Evolutionary conservation across 2,329 filamentous ascomycete genomes (phyloP), one percentile per base, ranked within the genome.

Genomic region (Lizonia empirigonia): DNA sequence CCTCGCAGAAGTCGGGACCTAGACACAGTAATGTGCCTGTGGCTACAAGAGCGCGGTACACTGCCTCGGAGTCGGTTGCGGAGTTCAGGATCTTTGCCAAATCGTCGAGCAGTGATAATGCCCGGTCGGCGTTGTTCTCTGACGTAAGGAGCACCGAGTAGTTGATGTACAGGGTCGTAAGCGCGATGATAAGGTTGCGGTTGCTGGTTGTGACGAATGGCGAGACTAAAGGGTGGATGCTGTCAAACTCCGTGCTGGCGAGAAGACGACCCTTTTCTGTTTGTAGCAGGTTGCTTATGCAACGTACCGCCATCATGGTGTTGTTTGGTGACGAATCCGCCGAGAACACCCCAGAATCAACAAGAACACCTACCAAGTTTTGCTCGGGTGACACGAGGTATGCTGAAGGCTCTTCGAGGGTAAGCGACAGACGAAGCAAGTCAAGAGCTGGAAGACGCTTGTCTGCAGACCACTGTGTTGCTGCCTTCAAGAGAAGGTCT

Each of bases 401-500:
- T 7, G 82, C 80, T 2, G 90, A 87, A n/a, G 85, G 83, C 1
- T 82, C 75, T 0, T 89, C 83, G 7, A 81, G 82, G 1, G 86
- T 85, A 1, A 89, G 87, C 22, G 94, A 79, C 39, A 95, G 85
- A n/a, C 94, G 89, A 5, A 97, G 80, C 1, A 97, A 79, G 70
- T 97, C 94, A 1, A 99, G 82, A 10, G 86, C 90, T 0, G 94
- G 89, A 0, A 99, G 81, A 36, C 91, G 87, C 60, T 90, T 89
- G 10, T 85, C 80, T 44, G 88, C 85, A 2, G 92, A 88, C 94
- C 94, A 99, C 24, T 80, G 73, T 0, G 89, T 90, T 15, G 86
- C 83, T 44, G 95, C 82, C 64, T 86, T 90, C 50, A 91, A 76
- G 5, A 91, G 78, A 0, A 91, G 75, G 18, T 85, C 78, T 3